Conservation (phyloP, 768 basidiomycete species). For the Daedalea quercina region DNA sequence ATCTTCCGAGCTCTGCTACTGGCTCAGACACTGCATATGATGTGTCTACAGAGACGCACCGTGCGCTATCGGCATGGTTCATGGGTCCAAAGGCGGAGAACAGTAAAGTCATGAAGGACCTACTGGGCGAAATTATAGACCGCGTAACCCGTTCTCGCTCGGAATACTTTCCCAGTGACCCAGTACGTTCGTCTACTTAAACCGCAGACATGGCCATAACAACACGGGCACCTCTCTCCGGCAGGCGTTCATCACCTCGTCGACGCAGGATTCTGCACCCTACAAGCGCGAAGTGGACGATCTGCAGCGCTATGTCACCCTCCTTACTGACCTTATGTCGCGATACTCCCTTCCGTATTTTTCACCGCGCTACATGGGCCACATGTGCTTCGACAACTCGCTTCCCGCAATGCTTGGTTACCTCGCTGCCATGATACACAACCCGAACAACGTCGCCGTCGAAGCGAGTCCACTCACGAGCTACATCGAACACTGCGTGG, state of each 20-base stretch:
- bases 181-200: conserved; percentile 10
- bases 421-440: conserved; percentile 23
- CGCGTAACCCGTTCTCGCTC: conserved; percentile 18
- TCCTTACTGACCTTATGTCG: conserved; percentile 18
- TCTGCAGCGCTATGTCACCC: conserved; percentile 13
- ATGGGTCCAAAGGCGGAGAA: conserved; percentile 36
- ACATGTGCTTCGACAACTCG: conserved; percentile 32
- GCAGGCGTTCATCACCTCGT: conserved; percentile 18
- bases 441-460: conserved; percentile 37
- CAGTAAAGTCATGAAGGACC: conserved; percentile 18
- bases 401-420: conserved; percentile 21
- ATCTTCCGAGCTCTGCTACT: neutral
- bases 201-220: too few relatives aligned
- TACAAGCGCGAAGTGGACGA: conserved; percentile 17
- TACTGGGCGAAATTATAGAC: conserved; percentile 22
- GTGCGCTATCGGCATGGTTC: conserved; percentile 31
- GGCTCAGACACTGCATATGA: neutral
- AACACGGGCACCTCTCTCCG: neutral
- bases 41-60: conserved; percentile 3
- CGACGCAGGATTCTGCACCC: conserved; percentile 12
- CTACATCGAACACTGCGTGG: conserved; percentile 31
- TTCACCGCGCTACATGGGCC: conserved; percentile 33
- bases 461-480: conserved; percentile 34
- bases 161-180: conserved; percentile 26
- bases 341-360: conserved; percentile 32